phyloP scores from a whole-genome alignment of 371 early-diverging fungal genomes.

The Rhizopus stolonifer region DNA sequence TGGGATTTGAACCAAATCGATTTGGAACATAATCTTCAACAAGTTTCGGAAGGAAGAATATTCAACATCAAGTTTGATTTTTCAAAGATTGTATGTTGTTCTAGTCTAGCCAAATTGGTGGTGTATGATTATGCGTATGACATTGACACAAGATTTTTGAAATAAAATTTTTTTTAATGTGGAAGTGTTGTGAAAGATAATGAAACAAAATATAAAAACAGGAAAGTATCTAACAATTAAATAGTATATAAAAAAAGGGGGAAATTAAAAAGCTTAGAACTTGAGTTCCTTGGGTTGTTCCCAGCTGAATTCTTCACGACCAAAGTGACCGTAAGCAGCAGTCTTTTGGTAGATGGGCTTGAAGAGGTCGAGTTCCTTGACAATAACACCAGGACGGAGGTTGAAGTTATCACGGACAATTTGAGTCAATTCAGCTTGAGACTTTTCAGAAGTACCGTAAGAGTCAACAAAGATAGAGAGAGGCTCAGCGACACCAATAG shows the following conservation, averaged over 20 bases:
- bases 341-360: constrained; percentile 98
- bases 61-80: constrained; percentile 84
- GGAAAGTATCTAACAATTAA: constrained; percentile 2
- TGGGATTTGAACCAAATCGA: constrained; percentile 69
- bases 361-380: constrained; percentile 95
- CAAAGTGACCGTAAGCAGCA: constrained; percentile 99
- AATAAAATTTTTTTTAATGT: too few relatives aligned
- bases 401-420: constrained; percentile 98
- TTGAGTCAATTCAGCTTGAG: constrained; percentile 86
- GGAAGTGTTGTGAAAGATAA: neutral
- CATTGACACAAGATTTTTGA: constrained; percentile 61
- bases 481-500: constrained; percentile 99
- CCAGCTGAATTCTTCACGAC: constrained; percentile 96
- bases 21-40: constrained; percentile 48
- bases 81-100: constrained; percentile 79
- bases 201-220: constrained; percentile 1
- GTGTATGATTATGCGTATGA: constrained; percentile 78
- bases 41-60: constrained; percentile 72
- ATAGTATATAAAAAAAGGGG: constrained; percentile 4
- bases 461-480: constrained; percentile 97
- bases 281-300: constrained; percentile 91
- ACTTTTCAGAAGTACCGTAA: constrained; percentile 92
- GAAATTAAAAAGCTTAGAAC: constrained; percentile 56
- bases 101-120: constrained; percentile 72
- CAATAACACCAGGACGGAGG: constrained; percentile 97